phyloP scores from a whole-genome alignment of 2,329 filamentous ascomycete genomes.

The Trichoderma guizhouense region DNA sequence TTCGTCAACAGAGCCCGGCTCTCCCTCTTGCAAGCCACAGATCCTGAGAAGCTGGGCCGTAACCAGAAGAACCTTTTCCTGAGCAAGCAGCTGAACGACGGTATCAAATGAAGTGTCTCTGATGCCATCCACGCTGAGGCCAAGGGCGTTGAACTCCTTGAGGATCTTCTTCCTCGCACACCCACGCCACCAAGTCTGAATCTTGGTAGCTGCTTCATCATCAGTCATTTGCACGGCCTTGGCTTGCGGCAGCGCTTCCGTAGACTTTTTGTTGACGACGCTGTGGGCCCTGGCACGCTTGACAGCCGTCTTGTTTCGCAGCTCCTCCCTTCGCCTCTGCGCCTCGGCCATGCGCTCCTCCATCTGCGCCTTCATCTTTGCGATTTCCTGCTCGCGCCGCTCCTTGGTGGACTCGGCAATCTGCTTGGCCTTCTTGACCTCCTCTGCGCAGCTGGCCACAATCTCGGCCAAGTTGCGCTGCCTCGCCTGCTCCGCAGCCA shows the following conservation, averaged over 20 bases:
- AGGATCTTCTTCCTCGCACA: conserved; percentile 56
- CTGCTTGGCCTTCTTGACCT: conserved; percentile 77
- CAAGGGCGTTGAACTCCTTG: conserved; percentile 62
- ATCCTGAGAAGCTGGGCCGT: conserved; percentile 67
- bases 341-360: conserved; percentile 77
- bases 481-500: conserved; percentile 73
- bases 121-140: conserved; percentile 67
- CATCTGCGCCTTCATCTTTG: conserved; percentile 68
- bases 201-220: conserved; percentile 60
- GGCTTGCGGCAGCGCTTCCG: conserved; percentile 46
- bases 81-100: conserved; percentile 65
- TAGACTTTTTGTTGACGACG: conserved; percentile 47
- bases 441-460: conserved; percentile 75
- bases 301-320: conserved; percentile 52
- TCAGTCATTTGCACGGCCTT: conserved; percentile 50
- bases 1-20: conserved; percentile 59
- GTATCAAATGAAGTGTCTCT: conserved; percentile 69
- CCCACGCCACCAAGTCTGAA: conserved; percentile 69
- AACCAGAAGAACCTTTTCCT: conserved; percentile 61
- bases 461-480: conserved; percentile 81
- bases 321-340: conserved; percentile 65
- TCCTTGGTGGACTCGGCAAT: conserved; percentile 80
- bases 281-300: conserved; percentile 55
- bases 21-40: conserved; percentile 66
- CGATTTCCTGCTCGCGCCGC: conserved; percentile 70